Conservation (phyloP, 768 basidiomycete genomes). For the Naganishia randhawae region DNA sequence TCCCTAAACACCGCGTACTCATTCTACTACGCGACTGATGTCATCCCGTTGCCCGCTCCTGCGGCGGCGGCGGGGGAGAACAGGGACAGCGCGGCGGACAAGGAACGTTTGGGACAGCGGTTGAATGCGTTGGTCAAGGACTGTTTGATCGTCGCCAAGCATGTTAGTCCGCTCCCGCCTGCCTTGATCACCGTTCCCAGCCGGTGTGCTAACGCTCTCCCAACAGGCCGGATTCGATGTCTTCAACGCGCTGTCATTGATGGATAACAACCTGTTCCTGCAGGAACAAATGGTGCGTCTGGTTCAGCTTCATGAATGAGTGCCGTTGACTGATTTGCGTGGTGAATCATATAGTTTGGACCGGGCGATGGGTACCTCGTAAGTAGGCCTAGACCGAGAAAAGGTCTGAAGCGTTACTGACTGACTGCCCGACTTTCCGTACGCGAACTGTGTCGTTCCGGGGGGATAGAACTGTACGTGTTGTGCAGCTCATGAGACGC, state of each 20-base stretch:
- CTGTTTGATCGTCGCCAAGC: conserved; percentile 72
- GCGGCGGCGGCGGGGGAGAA: conserved; percentile 47
- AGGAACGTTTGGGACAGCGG: conserved; percentile 63
- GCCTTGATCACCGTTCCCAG: not conserved
- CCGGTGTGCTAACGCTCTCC: not conserved
- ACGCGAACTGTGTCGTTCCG: conserved; percentile 6
- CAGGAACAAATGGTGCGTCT: conserved; percentile 69
- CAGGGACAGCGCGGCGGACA: conserved; percentile 59
- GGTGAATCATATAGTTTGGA: conserved; percentile 75
- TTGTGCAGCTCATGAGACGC: not conserved
- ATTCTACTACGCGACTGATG: conserved; percentile 87
- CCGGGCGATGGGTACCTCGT: conserved; percentile 76
- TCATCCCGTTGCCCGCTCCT: conserved; percentile 57
- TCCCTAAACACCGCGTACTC: conserved; percentile 88
- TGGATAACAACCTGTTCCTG: conserved; percentile 85
- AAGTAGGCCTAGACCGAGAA: conserved; percentile 55
- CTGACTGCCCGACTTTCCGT: not conserved
- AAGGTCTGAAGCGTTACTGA: not conserved
- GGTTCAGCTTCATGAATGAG: not conserved
- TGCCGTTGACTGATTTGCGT: not conserved
- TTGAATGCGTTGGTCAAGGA: conserved; percentile 71
- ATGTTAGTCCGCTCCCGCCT: conserved; percentile 48
- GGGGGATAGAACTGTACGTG: conserved; percentile 31
- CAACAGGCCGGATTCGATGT: conserved; percentile 81
- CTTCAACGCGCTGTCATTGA: conserved; percentile 87